Evolutionary conservation across 257 asterid genomes (phyloP), one percentile per base, ranked within the genome.

Genomic region (Leonotis leonurus): DNA sequence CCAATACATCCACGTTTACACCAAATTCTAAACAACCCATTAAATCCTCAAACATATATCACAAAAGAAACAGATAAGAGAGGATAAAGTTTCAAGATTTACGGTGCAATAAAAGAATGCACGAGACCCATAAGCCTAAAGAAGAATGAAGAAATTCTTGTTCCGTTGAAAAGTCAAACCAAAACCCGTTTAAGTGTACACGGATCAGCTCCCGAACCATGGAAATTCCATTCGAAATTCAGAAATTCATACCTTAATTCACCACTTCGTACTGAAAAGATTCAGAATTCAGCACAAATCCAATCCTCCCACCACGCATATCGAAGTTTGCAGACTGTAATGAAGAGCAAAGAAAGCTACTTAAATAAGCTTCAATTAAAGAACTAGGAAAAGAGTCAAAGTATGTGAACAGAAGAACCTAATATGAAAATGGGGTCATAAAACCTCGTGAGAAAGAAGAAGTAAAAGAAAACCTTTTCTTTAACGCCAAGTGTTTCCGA

Each of bases 391-490:
- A 74, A 25, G 63, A 50, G 77, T 43, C 45, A 32, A 63, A 43
- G 36, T 30, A 16, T 50, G 52, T 60, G 71, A 69, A 74, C 20
- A 72, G 54, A 69, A 71, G 66, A 68, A 78, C 74, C 74, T 64
- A 58, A 5, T 2, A 53, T 67, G 79, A 68, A 43, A 82, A 77
- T 58, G 64, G 53, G 77, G 77, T 51, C 48, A 53, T 17, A 63
- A 70, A 72, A 77, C 54, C 54, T 69, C 64, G n/a, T 53, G 50
- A 18, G 43, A 21, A 30, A 54, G n/a, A n/a, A n/a, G n/a, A n/a
- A n/a, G n/a, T n/a, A n/a, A n/a, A n/a, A n/a, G n/a, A 54, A 40
- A 54, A 75, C 62, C 52, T 66, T 70, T 73, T 67, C 81, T 54
- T 78, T 69, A 62, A 61, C 69, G 75, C 71, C 66, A 76, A 80